Evolutionary conservation across 2,329 filamentous ascomycete genomes (phyloP), one percentile per base, ranked within the genome.

Genomic region (Fusarium kyushuense): DNA sequence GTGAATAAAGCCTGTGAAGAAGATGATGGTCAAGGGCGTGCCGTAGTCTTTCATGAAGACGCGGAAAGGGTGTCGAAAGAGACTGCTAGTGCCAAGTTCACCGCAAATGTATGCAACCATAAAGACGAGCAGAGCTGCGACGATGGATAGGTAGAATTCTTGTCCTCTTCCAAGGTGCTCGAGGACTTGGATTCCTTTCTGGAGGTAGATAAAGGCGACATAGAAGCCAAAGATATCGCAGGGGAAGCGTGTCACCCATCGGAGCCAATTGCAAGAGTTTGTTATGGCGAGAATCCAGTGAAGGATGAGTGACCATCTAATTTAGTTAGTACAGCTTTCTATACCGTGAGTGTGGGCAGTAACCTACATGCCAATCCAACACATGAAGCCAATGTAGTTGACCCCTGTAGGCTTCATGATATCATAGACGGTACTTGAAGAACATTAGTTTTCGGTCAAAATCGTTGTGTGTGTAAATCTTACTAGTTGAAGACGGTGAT

Each of bases 211-310:
- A 76, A 92, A 94, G 58, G 93, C 93, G 47, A 97, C 93, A 76
- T 97, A 97, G 81, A 97, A 96, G 51, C 93, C 94, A 71, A 97
- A 97, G 74, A 95, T 96, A 78, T 97, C 94, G 80, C 94, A 97
- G 25, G 93, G 93, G 76, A 97, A 97, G 16, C 93, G 87, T 1
- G 94, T 97, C 23, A 97, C 93, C 78, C 94, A 97, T 74, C 89
- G 90, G n/a, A 97, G 84, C 74, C 86, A 91, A 79, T 97, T 96
- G 82, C 94, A 97, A 2, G 92, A 89, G 77, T 97, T 97, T 13
- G 92, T 92, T 57, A 93, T 83, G 48, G 93, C 93, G 21, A 96
- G 86, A 41, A 93, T 82, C 91, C 91, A 94, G 79, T 97, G 93
- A 80, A 97, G 90, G 25, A 94, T 83, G 21, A 96, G 81, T 1